Conservation (phyloP, 495 filamentous ascomycete species). For the Apiosordaria backusii region DNA sequence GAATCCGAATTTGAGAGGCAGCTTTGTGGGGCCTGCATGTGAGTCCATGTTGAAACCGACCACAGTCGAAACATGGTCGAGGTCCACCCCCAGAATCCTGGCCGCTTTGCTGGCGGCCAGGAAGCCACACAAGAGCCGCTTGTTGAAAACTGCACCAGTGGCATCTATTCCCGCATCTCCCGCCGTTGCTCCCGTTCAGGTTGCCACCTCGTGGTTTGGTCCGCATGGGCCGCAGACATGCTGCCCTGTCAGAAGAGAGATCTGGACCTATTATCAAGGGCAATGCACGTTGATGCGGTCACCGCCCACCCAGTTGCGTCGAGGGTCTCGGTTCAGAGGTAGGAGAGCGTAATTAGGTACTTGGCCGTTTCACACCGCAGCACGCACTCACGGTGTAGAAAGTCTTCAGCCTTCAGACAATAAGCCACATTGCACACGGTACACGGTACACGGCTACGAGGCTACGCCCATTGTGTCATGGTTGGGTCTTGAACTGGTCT, state of each 20-base stretch:
- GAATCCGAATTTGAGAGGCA: conserved; percentile 7
- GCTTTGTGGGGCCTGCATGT: conserved; percentile 15
- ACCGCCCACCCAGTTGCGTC: conserved; percentile 1
- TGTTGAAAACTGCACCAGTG: conserved; percentile 1
- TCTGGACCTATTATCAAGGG: too few species aligned
- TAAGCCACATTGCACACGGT: background rate
- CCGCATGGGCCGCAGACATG: background rate
- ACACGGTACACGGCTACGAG: background rate
- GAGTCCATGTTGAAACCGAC: conserved; percentile 7
- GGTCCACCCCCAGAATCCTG: background rate
- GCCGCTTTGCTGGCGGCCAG: background rate
- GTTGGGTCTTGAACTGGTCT: conserved; percentile 9
- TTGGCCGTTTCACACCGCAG: conserved; percentile 3
- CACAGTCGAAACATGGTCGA: background rate
- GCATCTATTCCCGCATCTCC: conserved; percentile 1
- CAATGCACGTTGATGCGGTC: background rate
- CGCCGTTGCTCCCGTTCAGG: conserved; percentile 8
- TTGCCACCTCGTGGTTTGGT: conserved; percentile 7
- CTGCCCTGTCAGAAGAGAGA: background rate
- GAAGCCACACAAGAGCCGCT: conserved; percentile 1
- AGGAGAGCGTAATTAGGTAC: background rate
- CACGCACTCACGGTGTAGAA: background rate
- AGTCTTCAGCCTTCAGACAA: background rate
- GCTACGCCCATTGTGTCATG: conserved; percentile 9
- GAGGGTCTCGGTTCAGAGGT: conserved; percentile 5